Base-by-base conservation (phyloP, 2,329 filamentous ascomycete genomes). In the Clonostachys byssicola region DNA sequence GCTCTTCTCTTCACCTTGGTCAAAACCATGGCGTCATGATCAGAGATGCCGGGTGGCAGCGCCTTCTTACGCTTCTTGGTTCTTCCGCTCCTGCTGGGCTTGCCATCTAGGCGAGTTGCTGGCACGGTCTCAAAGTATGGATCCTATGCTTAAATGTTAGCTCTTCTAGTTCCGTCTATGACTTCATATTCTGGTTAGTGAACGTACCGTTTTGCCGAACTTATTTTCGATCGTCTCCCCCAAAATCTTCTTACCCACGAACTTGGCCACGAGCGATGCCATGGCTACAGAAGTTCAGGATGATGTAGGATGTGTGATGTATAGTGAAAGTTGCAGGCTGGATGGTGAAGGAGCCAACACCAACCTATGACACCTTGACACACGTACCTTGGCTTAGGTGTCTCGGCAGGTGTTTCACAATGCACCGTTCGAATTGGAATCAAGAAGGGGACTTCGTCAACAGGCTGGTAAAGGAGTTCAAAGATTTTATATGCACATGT, bases 91-190 rank as follows among this genome's bases (percentile, higher is more conserved):
- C 44, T 49, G 39, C 30, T 78, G 23, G 84, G 82, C 46, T 74
- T 80, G 49, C 83, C 83, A 54, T 83, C 71, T 40, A 88, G 73
- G 52, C 83, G 79, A 9, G 87, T 88, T 40, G 92, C 85, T 18
- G 85, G 83, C 35, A 96, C 83, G 55, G 83, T 77, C 64, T 95
- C 89, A 59, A 92, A 95, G 71, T 91, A 96, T 6, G 92, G 91
- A 62, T 97, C 92, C 89, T 96, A 42, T 30, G 38, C 12, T 16
- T 14, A 58, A 9, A 42, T 16, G 42, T 48, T 17, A 48, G 46
- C 39, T n/a, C 36, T 16, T 34, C 6, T 35, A 18, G 16, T 12
- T 12, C 10, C 30, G 34, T 40, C 16, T 30, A 38, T 42, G 10
- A 39, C 16, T 14, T 20, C 30, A 14, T 17, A 8, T 18, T 17